Evolutionary conservation across 2,329 filamentous ascomycete genomes (phyloP), one percentile per base, ranked within the genome.

Genomic region (Colletotrichum sp.): DNA sequence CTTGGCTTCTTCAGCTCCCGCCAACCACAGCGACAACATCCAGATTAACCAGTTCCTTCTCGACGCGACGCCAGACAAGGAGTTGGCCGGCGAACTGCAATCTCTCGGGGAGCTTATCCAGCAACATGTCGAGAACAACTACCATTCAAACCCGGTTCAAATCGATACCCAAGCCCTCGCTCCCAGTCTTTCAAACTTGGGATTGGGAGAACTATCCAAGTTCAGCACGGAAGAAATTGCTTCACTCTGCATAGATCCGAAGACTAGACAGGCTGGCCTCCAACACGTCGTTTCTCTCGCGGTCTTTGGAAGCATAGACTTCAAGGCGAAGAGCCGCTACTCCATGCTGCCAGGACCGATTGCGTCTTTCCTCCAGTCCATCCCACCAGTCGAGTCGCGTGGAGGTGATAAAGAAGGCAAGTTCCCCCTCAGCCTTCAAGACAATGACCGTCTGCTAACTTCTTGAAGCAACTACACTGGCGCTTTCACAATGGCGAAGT

Each of bases 401-500:
- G 75, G 68, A 16, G 79, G 78, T 36, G 81, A 81, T 21, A 57
- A 72, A 7, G 78, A 83, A 68, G 84, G 85, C 86, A 78, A 82
- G 80, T 24, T n/a, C 34, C 36, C 24, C 6, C 15, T 34, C 3
- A n/a, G 44, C 8, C 6, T 12, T 30, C 30, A 9, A 10, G 7
- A 34, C 8, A n/a, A 3, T 21, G n/a, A 21, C 28, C 60, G 36
- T 10, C 62, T 63, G 34, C 66, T 59, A 28, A 28, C 9, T 8
- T 39, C 6, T 34, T 70, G 49, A 70, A 84, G 80, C 80, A 8
- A 77, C 81, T 8, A 69, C 80, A 9, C 70, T 83, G n/a, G 86
- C 86, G 3, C 78, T 87, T 7, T 84, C 82, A 18, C 81, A 82
- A 76, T 88, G 87, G 87, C 85, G 86, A 36, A 82, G 80, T n/a